Evolutionary conservation across 164 flowering plant species (phyloP), one percentile per base, ranked within the genome.

Genomic region (Nelumbo lutea): DNA sequence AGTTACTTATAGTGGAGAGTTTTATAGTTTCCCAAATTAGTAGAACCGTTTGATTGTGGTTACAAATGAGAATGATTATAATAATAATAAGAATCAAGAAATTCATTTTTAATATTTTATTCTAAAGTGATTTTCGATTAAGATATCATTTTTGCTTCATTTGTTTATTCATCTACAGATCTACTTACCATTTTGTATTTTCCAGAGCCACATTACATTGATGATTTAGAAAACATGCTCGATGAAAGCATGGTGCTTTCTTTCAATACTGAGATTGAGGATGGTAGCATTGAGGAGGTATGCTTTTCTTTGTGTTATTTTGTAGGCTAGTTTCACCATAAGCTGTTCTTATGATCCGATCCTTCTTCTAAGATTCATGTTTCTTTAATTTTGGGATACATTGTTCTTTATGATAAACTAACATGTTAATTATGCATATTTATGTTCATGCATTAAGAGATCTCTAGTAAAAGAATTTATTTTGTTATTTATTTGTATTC

Each of bases 271-370:
- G 86, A 79, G 66, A 64, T 79, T 14, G 86, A 76, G 53, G 86
- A 83, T 67, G 86, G 86, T 39, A 79, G 84, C 80, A 72, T 81
- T 70, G 84, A 79, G 62, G 77, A 81, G 77, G 83, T 81, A 70
- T 65, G 57, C n/a, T 42, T 27, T 51, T 57, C 41, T 41, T 42
- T 5, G 7, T 40, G 5, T 14, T 66, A 6, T 42, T 4, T 65
- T 42, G 53, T 6, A 4, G 57, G 11, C 10, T 10, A 51, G 55
- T 9, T 7, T 46, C 48, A 4, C 7, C 48, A 7, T 51, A 13
- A 13, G 55, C 55, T 51, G 55, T 9, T 46, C 48, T 46, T 46
- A 7, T 46, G 48, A 46, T 46, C 5, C 48, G 4, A 46, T 46
- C 48, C 48, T 46, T 46, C 48, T 4, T 46, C 7, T 46, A 46